Evolutionary conservation across 257 asterid genomes (phyloP).

Genomic region (Solanum sejunctum): DNA sequence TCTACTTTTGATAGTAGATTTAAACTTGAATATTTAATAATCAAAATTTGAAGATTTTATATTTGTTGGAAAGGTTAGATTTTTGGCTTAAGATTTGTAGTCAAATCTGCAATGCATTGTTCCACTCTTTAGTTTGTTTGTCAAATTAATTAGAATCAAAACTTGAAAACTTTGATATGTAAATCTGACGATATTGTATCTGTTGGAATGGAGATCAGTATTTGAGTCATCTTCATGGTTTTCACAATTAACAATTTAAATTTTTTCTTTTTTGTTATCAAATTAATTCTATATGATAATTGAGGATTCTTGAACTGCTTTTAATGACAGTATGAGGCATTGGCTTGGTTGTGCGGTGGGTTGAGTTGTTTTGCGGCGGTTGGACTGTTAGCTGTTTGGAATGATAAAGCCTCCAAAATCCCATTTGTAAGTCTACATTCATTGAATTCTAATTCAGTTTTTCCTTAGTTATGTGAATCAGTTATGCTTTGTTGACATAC

Average conservation of each 20-base stretch:
- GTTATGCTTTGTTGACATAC: not conserved
- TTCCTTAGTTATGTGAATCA: not conserved
- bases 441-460: not conserved
- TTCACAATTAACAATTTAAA: not conserved
- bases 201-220: not conserved
- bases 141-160: not conserved
- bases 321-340: conserved; percentile 66
- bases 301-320: not conserved
- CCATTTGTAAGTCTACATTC: conserved; percentile 62
- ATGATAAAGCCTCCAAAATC: conserved; percentile 80
- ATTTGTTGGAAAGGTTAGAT: not conserved
- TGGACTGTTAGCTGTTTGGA: conserved; percentile 78
- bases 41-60: not conserved
- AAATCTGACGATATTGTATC: not conserved
- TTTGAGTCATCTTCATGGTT: not conserved
- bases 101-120: not conserved
- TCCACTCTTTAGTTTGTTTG: not conserved
- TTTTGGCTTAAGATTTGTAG: not conserved
- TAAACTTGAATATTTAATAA: not conserved
- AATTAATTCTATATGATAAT: not conserved
- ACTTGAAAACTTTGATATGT: not conserved
- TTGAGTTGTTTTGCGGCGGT: conserved; percentile 57
- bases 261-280: not conserved
- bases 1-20: not conserved
- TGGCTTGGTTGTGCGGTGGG: conserved; percentile 87